Base-by-base conservation (phyloP, 2,329 filamentous ascomycete genomes). In the Cryphonectria japonica region DNA sequence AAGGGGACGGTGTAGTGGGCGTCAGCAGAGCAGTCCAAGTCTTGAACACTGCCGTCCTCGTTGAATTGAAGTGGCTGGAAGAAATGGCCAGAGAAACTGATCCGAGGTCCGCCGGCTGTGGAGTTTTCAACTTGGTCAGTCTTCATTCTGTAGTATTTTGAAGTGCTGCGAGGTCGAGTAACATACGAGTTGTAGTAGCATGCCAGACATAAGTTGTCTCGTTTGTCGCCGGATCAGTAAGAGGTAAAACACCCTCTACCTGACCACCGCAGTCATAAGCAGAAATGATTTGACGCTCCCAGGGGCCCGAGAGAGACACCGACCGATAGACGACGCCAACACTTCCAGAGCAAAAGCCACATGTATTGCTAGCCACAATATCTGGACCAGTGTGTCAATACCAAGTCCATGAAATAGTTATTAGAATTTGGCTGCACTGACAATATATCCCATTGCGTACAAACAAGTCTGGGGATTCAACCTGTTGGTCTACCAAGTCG, bases 201-300 rank as follows among this genome's bases (percentile, higher is more conserved):
- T 71, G 69, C 69, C 65, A 71, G 57, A 71, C 69, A 37, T 50
- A 71, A 16, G 69, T 71, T 11, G 69, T 71, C 62, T 71, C 65
- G 26, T 71, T 71, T 3, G 65, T 71, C 13, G 43, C 37, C 9
- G 69, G 69, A 32, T 71, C 69, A 16, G 65, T 68, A 26, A 71
- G 50, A 3, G 60, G 37, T 2, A 71, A 46, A 22, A 71, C 69
- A 11, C 69, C 69, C 22, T 71, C 69, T 19, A 71, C 65, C 54
- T 71, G 69, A 9, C 46, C 46, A n/a, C 46, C 46, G n/a, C 46
- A 50, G 22, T 50, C 46, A 50, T 50, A 50, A 11, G 19, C 46
- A n/a, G 46, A 50, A 8, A 50, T 50, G 22, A 50, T 50, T n/a
- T 50, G 46, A 9, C 46, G 46, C 22, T n/a, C 19, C 46, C 46